Conservation (phyloP, 345 rosid species). For the Aquilaria yunnanensis region DNA sequence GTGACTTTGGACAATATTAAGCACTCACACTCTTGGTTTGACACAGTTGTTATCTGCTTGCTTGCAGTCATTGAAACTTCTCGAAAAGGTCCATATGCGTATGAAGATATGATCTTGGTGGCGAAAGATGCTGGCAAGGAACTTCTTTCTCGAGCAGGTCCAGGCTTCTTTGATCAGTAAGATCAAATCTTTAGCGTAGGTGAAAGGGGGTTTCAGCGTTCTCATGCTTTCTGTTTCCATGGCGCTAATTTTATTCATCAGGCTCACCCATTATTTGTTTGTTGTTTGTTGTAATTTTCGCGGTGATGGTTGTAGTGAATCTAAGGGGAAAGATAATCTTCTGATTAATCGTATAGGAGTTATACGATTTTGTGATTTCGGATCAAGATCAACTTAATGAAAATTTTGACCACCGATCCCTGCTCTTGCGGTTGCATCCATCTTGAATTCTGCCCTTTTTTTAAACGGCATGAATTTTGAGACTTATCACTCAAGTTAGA, state of each 20-base stretch:
- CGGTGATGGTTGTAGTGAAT: constrained; percentile 12
- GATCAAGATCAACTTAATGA: too few relatives aligned
- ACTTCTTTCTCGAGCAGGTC: constrained; percentile 76
- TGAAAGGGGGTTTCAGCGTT: not conserved
- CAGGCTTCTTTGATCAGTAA: constrained; percentile 67
- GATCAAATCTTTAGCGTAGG: not conserved
- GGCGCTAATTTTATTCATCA: constrained; percentile 8
- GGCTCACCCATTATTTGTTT: constrained; percentile 10
- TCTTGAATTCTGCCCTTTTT: too few relatives aligned
- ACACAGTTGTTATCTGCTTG: constrained; percentile 14
- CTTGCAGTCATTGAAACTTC: constrained; percentile 87
- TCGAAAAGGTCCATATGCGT: constrained; percentile 63
- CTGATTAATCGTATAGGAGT: constrained; percentile 6
- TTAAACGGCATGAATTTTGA: too few relatives aligned
- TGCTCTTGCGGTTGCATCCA: too few relatives aligned
- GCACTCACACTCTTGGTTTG: not conserved
- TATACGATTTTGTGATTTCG: too few relatives aligned
- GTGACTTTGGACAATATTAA: not conserved
- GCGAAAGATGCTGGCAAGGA: constrained; percentile 94
- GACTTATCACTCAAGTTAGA: too few relatives aligned
- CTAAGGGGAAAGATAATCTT: constrained; percentile 15
- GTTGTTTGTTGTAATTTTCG: constrained; percentile 10
- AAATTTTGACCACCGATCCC: too few relatives aligned
- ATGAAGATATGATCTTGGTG: constrained; percentile 74
- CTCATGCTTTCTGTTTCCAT: constrained; percentile 9